Conservation (phyloP, 2,329 filamentous ascomycete species). For the Beauveria sp. region DNA sequence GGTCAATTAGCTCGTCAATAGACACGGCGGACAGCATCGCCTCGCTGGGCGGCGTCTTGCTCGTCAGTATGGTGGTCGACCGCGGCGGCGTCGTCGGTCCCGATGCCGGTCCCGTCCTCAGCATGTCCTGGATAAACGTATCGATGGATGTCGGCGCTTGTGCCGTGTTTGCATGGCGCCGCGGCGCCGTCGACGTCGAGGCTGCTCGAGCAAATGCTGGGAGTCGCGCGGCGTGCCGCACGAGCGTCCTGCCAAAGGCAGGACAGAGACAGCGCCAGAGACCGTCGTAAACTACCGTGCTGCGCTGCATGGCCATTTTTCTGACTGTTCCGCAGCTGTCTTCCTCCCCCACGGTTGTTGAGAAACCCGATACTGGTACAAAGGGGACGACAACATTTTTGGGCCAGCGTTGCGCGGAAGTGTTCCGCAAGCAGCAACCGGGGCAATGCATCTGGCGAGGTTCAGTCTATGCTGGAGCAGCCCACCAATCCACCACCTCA, state of each 20-base stretch:
- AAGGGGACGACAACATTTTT: background rate
- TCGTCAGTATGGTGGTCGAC: background rate
- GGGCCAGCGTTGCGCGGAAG: background rate
- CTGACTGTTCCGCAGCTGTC: background rate
- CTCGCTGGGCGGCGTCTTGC: conserved; percentile 15
- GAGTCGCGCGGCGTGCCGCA: conserved; percentile 21
- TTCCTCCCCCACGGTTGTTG: background rate
- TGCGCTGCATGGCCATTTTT: conserved; percentile 21
- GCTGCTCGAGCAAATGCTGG: conserved; percentile 17
- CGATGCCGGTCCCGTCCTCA: conserved; percentile 18
- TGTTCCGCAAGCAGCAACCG: conserved; percentile 14
- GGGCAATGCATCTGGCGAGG: conserved; percentile 24
- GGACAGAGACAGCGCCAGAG: conserved; percentile 59
- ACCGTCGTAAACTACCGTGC: conserved; percentile 41
- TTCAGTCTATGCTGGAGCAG: conserved; percentile 5
- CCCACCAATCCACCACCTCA: background rate
- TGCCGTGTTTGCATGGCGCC: background rate
- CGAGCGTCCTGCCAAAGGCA: conserved; percentile 34
- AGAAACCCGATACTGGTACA: background rate
- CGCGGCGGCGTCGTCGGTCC: background rate
- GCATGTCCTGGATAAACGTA: conserved; percentile 31
- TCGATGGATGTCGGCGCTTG: conserved; percentile 19
- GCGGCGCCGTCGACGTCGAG: background rate
- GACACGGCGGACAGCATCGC: conserved; percentile 14
- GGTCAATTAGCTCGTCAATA: conserved; percentile 20